phyloP scores from a whole-genome alignment of 2,329 filamentous ascomycete species.

The Cladosporium sp. region DNA sequence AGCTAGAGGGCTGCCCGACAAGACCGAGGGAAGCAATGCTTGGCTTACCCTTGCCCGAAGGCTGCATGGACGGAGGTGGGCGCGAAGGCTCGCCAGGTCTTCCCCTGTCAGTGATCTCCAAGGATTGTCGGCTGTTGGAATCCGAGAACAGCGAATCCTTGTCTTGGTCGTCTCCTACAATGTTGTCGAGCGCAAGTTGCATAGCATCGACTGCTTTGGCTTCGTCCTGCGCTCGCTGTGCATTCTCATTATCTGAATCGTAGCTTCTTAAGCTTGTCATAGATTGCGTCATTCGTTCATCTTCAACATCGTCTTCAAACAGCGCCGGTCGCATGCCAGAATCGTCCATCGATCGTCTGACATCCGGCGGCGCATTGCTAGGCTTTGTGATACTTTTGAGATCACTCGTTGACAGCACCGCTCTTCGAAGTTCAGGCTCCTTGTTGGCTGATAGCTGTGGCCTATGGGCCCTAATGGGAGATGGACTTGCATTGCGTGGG shows the following conservation, averaged over 20 bases:
- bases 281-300: constrained; percentile 71
- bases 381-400: constrained; percentile 45
- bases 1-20: constrained; percentile 79
- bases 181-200: constrained; percentile 86
- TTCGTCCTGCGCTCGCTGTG: constrained; percentile 56
- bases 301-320: constrained; percentile 69
- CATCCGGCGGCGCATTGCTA: constrained; percentile 42
- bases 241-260: constrained; percentile 63
- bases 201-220: constrained; percentile 84
- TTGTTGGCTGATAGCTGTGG: constrained; percentile 23
- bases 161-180: constrained; percentile 73
- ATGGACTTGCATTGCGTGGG: constrained; percentile 15
- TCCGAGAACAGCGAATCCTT: constrained; percentile 63
- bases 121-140: constrained; percentile 53
- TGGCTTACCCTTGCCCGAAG: constrained; percentile 56
- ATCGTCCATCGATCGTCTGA: constrained; percentile 70
- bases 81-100: constrained; percentile 17
- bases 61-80: constrained; percentile 16
- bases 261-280: constrained; percentile 77
- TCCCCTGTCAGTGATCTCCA: constrained; percentile 30
- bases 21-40: constrained; percentile 89
- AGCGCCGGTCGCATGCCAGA: constrained; percentile 47
- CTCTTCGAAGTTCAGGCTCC: constrained; percentile 51
- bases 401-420: constrained; percentile 59
- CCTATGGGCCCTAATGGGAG: constrained; percentile 19